Evolutionary conservation across 108 stramenopile species (phyloP).

Genomic region (Pelagomonas calceolata): DNA sequence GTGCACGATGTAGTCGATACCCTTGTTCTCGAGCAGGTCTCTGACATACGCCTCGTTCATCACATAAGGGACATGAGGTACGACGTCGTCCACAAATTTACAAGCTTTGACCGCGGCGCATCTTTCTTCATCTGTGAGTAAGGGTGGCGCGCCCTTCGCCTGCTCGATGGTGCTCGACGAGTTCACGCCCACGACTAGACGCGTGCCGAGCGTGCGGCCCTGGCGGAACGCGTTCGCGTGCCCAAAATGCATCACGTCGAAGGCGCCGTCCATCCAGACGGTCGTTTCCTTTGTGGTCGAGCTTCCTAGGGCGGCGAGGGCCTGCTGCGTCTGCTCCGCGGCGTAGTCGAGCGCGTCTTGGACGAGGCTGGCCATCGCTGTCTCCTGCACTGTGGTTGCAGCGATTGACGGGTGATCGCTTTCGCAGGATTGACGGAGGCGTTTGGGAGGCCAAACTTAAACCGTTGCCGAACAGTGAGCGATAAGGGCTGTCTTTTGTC

Average conservation of each 20-base stretch:
- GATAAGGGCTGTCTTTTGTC: too few species aligned
- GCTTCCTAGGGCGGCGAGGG: too few species aligned
- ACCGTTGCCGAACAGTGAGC: too few species aligned
- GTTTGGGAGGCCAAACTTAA: too few species aligned
- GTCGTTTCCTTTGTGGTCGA: too few species aligned
- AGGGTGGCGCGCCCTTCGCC: constrained; percentile 82
- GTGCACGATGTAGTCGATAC: constrained; percentile 88
- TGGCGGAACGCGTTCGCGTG: constrained; percentile 99
- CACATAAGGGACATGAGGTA: constrained; percentile 87
- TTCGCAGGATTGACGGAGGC: too few species aligned
- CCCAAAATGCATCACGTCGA: constrained; percentile 95
- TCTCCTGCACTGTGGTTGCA: too few species aligned
- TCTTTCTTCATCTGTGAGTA: constrained; percentile 88
- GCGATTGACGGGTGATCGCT: too few species aligned
- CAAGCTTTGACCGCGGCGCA: constrained; percentile 80
- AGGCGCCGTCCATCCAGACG: constrained; percentile 96
- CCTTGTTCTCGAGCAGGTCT: constrained; percentile 68
- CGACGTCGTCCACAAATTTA: constrained; percentile 96
- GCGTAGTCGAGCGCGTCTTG: too few species aligned
- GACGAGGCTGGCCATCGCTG: too few species aligned
- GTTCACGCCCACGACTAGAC: constrained; percentile 92
- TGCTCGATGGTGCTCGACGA: constrained; percentile 79
- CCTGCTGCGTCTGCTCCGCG: too few species aligned
- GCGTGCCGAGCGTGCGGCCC: constrained; percentile 79
- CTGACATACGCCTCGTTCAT: constrained; percentile 88